These are phyloP conservation scores for Candida pseudoglaebosa DNA, from an alignment of 805 yeast species.

Conservation along the genomic window DNA sequence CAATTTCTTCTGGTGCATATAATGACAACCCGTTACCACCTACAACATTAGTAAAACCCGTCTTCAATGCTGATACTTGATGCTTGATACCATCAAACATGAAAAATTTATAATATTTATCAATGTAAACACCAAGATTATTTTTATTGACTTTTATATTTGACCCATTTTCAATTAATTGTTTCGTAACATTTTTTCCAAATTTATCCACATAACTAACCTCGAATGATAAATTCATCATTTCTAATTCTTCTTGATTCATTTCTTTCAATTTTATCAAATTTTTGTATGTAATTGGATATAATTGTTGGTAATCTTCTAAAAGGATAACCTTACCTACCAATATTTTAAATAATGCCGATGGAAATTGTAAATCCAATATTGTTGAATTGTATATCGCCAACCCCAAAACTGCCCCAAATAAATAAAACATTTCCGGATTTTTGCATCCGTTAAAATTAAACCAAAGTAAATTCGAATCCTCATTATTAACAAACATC, in stretches of 20 bases:
- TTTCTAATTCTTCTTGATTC: slow-evolving; percentile 29
- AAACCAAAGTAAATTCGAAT: slow-evolving; percentile 77
- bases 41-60: slow-evolving; percentile 72
- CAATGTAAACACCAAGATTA: slow-evolving; percentile 60
- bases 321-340: slow-evolving; percentile 51
- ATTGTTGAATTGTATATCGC: slow-evolving; percentile 91
- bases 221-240: slow-evolving; percentile 56
- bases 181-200: slow-evolving; percentile 41
- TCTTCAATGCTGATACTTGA: slow-evolving; percentile 56
- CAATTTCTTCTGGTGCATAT: slow-evolving; percentile 79
- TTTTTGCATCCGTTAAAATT: slow-evolving; percentile 42
- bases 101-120: slow-evolving; percentile 57
- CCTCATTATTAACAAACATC: slow-evolving; percentile 62
- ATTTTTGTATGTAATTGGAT: slow-evolving; percentile 56
- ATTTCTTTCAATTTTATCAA: slow-evolving; percentile 26
- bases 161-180: slow-evolving; percentile 59
- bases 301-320: slow-evolving; percentile 63
- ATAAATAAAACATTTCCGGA: slow-evolving; percentile 60
- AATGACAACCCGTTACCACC: slow-evolving; percentile 78
- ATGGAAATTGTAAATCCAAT: slow-evolving; percentile 74
- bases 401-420: slow-evolving; percentile 84
- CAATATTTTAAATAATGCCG: slow-evolving; percentile 70
- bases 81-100: slow-evolving; percentile 49
- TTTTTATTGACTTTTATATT: slow-evolving; percentile 49
- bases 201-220: slow-evolving; percentile 51